These are phyloP conservation scores for Collybiopsis luxurians DNA, from an alignment of 768 basidiomycete species.

Conservation along the genomic window DNA sequence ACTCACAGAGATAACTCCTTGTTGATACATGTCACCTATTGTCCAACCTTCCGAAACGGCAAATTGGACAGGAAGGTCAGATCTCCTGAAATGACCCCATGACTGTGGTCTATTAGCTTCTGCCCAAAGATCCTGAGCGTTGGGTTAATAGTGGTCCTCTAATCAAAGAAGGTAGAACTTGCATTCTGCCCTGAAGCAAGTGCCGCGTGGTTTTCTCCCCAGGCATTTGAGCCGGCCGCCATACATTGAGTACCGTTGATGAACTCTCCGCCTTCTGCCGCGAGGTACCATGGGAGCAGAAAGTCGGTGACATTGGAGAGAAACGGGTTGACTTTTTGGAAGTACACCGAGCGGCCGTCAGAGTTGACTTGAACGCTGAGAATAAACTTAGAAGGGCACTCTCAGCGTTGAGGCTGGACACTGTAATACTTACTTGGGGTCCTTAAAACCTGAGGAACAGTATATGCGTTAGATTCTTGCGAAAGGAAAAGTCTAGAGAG, in stretches of 20 bases:
- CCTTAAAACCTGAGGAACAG: no score
- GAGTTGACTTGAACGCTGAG: slow-evolving; percentile 3
- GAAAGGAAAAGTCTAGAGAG: no score
- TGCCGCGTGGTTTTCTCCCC: not conserved
- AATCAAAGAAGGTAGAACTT: no score
- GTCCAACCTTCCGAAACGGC: no score
- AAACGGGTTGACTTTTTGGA: not conserved
- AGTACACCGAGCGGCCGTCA: not conserved
- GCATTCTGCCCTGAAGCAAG: not conserved
- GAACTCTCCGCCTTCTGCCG: no score
- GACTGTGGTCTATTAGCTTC: no score
- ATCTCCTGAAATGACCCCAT: no score
- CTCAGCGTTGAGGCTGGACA: not conserved
- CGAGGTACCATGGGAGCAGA: not conserved
- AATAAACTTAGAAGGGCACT: no score
- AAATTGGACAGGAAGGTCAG: no score
- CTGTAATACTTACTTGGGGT: not conserved
- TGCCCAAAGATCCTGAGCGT: no score
- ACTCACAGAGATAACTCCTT: not conserved
- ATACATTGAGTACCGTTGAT: not conserved
- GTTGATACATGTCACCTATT: not conserved
- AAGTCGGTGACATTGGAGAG: not conserved
- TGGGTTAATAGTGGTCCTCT: no score
- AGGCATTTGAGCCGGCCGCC: not conserved
- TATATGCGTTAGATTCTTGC: no score